phyloP scores from a whole-genome alignment of 1,139 yeast genomes.

The Candida tunisiensis region DNA sequence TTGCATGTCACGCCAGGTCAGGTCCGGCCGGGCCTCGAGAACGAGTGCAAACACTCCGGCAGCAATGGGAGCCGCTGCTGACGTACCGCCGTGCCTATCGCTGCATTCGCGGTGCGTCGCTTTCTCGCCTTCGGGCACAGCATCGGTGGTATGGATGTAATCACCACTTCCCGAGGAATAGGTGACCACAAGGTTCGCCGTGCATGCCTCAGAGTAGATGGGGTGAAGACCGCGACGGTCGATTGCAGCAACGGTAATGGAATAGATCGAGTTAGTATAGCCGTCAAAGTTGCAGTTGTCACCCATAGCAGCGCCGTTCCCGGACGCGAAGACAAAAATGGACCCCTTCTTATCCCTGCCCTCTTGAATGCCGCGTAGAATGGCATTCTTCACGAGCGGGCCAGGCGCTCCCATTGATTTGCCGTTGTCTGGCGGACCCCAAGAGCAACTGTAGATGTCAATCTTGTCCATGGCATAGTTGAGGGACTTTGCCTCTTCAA shows the following conservation, averaged over 20 bases:
- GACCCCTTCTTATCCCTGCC: slow-evolving; percentile 80
- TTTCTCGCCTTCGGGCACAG: slow-evolving; percentile 37
- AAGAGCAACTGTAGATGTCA: slow-evolving; percentile 90
- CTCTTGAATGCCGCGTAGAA: slow-evolving; percentile 66
- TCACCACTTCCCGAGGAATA: slow-evolving; percentile 87
- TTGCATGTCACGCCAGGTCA: slow-evolving; percentile 96
- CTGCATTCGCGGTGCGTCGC: slow-evolving; percentile 38
- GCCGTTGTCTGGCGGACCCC: slow-evolving; percentile 99
- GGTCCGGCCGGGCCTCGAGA: slow-evolving; percentile 61
- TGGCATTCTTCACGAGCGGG: slow-evolving; percentile 57
- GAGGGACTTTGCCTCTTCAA: slow-evolving; percentile 84
- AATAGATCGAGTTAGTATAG: slow-evolving; percentile 87
- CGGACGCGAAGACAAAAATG: slow-evolving; percentile 88
- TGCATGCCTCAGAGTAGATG: slow-evolving; percentile 76
- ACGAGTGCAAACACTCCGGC: slow-evolving; percentile 85
- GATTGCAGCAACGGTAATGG: slow-evolving; percentile 90
- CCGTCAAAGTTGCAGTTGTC: slow-evolving; percentile 98
- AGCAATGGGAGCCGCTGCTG: slow-evolving; percentile 98
- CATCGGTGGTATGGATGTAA: slow-evolving; percentile 83
- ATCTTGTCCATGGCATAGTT: slow-evolving; percentile 60
- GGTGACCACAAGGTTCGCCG: slow-evolving; percentile 93
- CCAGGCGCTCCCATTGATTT: slow-evolving; percentile 76
- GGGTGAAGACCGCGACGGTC: slow-evolving; percentile 82
- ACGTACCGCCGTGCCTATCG: slow-evolving; percentile 80
- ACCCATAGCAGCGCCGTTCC: slow-evolving; percentile 72